phyloP scores from a whole-genome alignment of 2,329 filamentous ascomycete genomes.

The Venturia pyrina region DNA sequence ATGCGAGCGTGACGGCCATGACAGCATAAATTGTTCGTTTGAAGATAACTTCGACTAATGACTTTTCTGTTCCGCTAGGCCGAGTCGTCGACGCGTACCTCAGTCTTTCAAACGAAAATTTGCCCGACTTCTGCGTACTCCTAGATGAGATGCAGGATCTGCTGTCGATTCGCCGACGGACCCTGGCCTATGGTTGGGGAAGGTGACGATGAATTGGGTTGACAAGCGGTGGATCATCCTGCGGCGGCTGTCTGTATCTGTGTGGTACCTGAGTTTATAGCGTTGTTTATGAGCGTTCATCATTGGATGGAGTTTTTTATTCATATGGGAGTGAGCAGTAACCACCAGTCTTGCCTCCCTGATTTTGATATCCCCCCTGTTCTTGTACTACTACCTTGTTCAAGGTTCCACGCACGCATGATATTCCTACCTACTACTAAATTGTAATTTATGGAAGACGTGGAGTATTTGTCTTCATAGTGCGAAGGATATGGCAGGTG shows the following conservation, averaged over 20 bases:
- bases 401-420: neutral
- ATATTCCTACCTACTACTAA: neutral
- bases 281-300: conserved; percentile 1
- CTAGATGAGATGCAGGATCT: neutral
- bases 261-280: neutral
- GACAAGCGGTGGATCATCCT: neutral
- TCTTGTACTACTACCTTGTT: neutral
- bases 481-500: neutral
- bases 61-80: neutral
- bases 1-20: conserved; percentile 91
- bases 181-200: neutral
- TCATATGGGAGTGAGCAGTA: neutral
- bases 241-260: neutral
- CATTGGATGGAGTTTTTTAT: neutral
- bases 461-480: neutral
- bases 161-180: neutral
- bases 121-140: neutral
- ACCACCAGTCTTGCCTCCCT: neutral
- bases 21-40: conserved; percentile 90
- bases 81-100: neutral
- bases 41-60: conserved; percentile 54
- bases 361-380: neutral
- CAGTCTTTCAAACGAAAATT: neutral
- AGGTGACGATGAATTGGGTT: neutral
- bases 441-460: neutral